Evolutionary conservation across 768 basidiomycete genomes (phyloP), one percentile per base, ranked within the genome.

Genomic region (Lentinus tigrinus): DNA sequence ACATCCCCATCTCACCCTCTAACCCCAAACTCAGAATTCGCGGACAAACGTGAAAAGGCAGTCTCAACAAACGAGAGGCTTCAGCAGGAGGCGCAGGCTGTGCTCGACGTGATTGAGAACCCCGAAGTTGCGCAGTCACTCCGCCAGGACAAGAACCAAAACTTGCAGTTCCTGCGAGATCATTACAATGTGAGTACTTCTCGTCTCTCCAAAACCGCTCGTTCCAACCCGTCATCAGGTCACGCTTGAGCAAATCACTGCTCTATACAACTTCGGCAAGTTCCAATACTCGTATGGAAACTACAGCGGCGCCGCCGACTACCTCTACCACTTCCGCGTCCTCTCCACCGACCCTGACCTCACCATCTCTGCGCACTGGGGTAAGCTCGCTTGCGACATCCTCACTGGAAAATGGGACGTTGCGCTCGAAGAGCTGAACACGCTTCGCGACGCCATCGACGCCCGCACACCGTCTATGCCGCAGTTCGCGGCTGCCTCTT

Each of bases 221-320:
- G 10, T 16, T 19, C 28, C 40, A 58, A 48, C 43, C 42, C 19
- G 43, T 26, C 24, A 34, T 21, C 73, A 98, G 96, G 85, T 99
- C 57, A 94, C 91, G 16, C 78, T 95, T 58, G 95, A 96, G 58
- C 93, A 97, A 84, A 97, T 98, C 70, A 91, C 88, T 42, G 91
- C 92, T 1, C 79, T 99, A 9, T 98, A 99, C 80, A 93, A 95
- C 76, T 98, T 96, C 75, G 97, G 97, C 53, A 91, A 98, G 70
- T 98, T 95, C 78, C 95, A 97, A 76, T 99, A 93, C 76, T 92
- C 96, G n/a, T 93, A 93, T 72, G 97, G 97, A 43, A 93, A 94
- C 74, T 99, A 99, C 79, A 89, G 87, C 66, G 92, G 92, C 48
- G 95, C 97, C 16, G 95, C 95, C 47, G 94, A 98, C 74, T 98